Conservation (phyloP, 23 red algal genomes). For the Rhodosorus marinus region DNA sequence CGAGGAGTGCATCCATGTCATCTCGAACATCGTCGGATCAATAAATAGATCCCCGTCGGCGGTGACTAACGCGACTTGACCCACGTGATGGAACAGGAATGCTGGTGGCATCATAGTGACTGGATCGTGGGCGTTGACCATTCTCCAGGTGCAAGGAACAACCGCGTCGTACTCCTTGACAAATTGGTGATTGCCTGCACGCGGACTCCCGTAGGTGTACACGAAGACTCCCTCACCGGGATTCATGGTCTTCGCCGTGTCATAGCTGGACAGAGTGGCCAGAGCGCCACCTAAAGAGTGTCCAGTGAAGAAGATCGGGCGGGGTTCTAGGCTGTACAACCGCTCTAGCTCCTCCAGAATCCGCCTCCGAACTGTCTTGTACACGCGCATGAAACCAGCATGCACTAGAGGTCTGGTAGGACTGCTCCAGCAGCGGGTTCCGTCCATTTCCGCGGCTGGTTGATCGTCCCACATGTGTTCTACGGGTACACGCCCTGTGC, state of each 20-base stretch:
- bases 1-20: too few relatives aligned
- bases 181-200: neutral
- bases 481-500: too few relatives aligned
- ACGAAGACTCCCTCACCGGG: neutral
- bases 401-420: too few relatives aligned
- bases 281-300: neutral
- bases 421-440: too few relatives aligned
- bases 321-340: conserved; percentile 12
- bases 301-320: conserved; percentile 16
- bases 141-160: neutral
- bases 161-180: neutral
- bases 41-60: too few relatives aligned
- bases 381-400: conserved; percentile 43
- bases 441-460: too few relatives aligned
- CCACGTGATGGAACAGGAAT: neutral
- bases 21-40: too few relatives aligned
- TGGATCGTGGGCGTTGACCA: neutral
- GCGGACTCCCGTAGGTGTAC: neutral
- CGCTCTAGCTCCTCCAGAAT: conserved; percentile 20
- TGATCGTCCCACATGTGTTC: too few relatives aligned
- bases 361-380: conserved; percentile 15
- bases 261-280: neutral
- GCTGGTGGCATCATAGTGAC: neutral
- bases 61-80: too few relatives aligned
- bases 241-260: too few relatives aligned